Evolutionary conservation across 768 basidiomycete species (phyloP), one percentile per base, ranked within the genome.

Genomic region (Kwoniella botswanensis): DNA sequence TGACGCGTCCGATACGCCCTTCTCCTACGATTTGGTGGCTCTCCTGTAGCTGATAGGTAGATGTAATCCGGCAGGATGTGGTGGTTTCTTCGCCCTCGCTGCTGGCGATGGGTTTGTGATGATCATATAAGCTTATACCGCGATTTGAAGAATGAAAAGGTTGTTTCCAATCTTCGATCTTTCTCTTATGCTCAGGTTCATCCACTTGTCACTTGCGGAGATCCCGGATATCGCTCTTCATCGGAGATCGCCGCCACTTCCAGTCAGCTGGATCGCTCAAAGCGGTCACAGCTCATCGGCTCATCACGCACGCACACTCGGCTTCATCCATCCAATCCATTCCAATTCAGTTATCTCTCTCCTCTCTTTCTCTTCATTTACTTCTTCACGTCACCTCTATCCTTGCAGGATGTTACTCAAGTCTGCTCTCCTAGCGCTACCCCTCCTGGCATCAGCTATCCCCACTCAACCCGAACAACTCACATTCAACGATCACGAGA

Each of bases 381-480:
- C 52, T 62, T 13, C 43, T 26, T 29, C 2, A 3, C 35, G 17
- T 15, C n/a, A 56, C 35, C 18, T 35, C 63, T 21, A 9, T 53
- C 21, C n/a, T 15, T 42, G 18, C 63, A 72, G 42, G 46, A 80
- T 80, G 79, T 67, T 73, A n/a, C 60, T 77, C 65, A 63, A 67
- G 52, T 54, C 72, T n/a, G 65, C 71, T 15, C 71, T 79, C 26
- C 55, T 77, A 13, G 67, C 75, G 15, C 57, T 76, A 10, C 74
- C 79, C 10, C 68, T 79, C 24, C 60, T 79, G 29, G 77, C 68
- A n/a, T 71, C 74, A 11, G 74, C 76, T 17, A 61, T 75, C 18
- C 73, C 77, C 12, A 50, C 69, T 54, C 67, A 72, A 57, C 63
- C 56, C 12, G 64, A 70, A 53, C 71, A 68, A 44, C 68, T 77